Evolutionary conservation across 805 yeast genomes (phyloP), one percentile per base, ranked within the genome.

Genomic region (Cyberlindnera euphorbiae): DNA sequence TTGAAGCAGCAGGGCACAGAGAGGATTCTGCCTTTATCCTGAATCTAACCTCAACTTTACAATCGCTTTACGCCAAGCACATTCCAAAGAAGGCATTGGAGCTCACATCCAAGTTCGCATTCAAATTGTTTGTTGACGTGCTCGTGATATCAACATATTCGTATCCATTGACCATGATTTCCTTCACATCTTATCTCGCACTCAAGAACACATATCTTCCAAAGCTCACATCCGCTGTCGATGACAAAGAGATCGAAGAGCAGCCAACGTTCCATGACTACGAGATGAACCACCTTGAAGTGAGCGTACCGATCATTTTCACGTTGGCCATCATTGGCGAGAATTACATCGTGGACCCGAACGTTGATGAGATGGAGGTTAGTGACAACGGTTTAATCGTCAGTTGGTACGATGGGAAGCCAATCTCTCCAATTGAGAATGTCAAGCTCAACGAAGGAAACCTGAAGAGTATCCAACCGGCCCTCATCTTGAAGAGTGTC

Each of bases 231-330:
- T 82, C 94, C 12, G 75, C 78, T 22, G 77, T 77, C 22, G 79
- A 84, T 51, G 82, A 77, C 46, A 50, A 56, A 32, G 62, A 54
- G 41, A 75, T 86, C 15, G 95, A 82, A 55, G 96, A 89, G 58
- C 80, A 84, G 44, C 97, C 97, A 1, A 82, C 86, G 0, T 89
- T 90, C 51, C 79, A 89, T 27, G 97, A 89, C 52, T 95, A 87
- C 47, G 71, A 66, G 44, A 47, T 90, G 83, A 89, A 81, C 67
- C 51, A 66, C 63, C 42, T 75, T 80, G 18, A 67, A 46, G 37
- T 69, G 53, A 26, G 75, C 59, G 90, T 94, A 0, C 95, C 97
- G 0, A 59, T 90, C 13, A 63, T 85, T 26, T 77, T 93, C 47
- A 75, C 90, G 0, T 60, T 82, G 18, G 95, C 95, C 0, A 65